phyloP scores from a whole-genome alignment of 2,329 filamentous ascomycete genomes.

The Hymenoscyphus fraxineus region DNA sequence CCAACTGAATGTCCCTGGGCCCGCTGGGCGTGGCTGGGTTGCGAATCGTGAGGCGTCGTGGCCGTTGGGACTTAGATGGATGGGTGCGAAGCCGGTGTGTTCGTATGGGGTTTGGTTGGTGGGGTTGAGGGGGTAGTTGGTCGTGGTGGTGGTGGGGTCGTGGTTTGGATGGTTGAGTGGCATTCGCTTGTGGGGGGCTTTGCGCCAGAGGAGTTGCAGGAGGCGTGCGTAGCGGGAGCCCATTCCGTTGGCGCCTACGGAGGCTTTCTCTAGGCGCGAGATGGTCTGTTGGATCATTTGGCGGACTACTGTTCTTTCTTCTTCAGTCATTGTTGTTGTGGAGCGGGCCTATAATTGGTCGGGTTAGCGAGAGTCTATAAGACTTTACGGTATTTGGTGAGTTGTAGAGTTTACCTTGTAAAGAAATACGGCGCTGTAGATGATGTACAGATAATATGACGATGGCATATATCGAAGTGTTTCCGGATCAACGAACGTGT shows the following conservation, averaged over 20 bases:
- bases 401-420: conserved; percentile 48
- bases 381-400: conserved; percentile 22
- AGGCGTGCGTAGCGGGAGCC: conserved; percentile 59
- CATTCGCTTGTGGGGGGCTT: conserved; percentile 22
- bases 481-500: conserved; percentile 55
- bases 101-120: conserved; percentile 6
- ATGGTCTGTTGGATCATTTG: conserved; percentile 56
- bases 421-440: conserved; percentile 62
- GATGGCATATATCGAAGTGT: conserved; percentile 62
- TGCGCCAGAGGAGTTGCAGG: conserved; percentile 57
- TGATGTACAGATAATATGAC: conserved; percentile 58
- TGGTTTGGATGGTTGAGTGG: not conserved
- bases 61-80: conserved; percentile 8
- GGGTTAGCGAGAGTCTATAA: not conserved
- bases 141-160: not conserved
- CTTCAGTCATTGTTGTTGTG: conserved; percentile 29
- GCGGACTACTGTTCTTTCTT: conserved; percentile 44
- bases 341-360: conserved; percentile 34
- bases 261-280: conserved; percentile 55
- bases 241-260: conserved; percentile 54
- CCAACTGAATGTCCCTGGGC: conserved; percentile 28
- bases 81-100: not conserved
- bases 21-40: conserved; percentile 8
- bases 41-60: not conserved
- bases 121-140: conserved; percentile 2